These are phyloP conservation scores for Fusarium sp. DNA, from an alignment of 2,329 filamentous ascomycete species.

Conservation along the genomic window DNA sequence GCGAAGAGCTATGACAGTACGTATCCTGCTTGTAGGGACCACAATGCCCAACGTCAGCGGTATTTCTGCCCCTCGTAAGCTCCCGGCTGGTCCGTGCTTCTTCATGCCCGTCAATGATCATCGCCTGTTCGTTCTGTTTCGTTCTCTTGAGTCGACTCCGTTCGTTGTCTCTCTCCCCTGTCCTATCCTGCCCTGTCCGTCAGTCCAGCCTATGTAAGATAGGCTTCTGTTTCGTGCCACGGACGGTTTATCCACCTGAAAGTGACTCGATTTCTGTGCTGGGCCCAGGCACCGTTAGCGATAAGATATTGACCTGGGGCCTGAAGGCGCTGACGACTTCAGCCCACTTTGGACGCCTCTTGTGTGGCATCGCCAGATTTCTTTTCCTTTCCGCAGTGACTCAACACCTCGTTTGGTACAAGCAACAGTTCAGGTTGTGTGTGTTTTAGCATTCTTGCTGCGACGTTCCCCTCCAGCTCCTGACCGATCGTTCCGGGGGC, in stretches of 20 bases:
- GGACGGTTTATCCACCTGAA: constrained; percentile 17
- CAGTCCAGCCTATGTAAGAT: not conserved
- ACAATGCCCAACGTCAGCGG: constrained; percentile 36
- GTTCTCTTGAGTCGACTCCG: constrained; percentile 5
- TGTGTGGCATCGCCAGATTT: constrained; percentile 29
- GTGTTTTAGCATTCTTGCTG: not conserved
- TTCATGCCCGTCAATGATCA: constrained; percentile 20
- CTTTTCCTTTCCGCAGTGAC: constrained; percentile 11
- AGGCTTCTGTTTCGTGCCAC: constrained; percentile 20
- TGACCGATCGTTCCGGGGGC: constrained; percentile 43
- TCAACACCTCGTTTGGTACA: constrained; percentile 1
- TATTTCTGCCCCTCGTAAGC: constrained; percentile 34
- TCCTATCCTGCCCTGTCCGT: not conserved
- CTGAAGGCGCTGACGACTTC: constrained; percentile 28
- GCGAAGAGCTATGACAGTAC: constrained; percentile 12
- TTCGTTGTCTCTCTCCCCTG: constrained; percentile 3
- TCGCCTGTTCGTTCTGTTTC: constrained; percentile 21
- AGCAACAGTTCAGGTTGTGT: not conserved
- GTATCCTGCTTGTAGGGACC: not conserved
- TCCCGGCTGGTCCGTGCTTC: constrained; percentile 37
- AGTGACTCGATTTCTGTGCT: constrained; percentile 35
- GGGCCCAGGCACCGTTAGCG: constrained; percentile 16
- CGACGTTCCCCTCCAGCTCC: constrained; percentile 13
- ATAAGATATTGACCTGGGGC: constrained; percentile 19
- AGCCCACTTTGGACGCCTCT: constrained; percentile 35